Conservation (phyloP, 2,329 filamentous ascomycete species). For the Fulvia fulva region DNA sequence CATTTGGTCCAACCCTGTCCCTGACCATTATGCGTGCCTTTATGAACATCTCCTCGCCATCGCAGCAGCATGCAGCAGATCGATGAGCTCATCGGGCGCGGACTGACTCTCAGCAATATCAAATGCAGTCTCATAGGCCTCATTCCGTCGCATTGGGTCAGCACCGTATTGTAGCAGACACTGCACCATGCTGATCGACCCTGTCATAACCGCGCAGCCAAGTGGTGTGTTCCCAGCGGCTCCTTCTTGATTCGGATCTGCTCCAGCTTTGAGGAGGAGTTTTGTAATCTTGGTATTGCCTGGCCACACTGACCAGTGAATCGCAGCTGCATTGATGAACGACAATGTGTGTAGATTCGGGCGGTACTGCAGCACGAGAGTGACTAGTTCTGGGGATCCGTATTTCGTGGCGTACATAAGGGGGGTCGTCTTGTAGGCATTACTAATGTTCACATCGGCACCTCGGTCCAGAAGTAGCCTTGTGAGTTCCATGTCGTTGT, state of each 20-base stretch:
- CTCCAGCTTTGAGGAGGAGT: slow-evolving; percentile 27
- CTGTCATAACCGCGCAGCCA: slow-evolving; percentile 29
- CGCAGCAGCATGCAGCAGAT: slow-evolving; percentile 12
- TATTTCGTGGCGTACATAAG: slow-evolving; percentile 35
- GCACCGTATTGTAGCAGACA: slow-evolving; percentile 27
- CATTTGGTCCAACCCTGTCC: not conserved
- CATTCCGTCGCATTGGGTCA: slow-evolving; percentile 24
- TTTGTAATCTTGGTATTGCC: slow-evolving; percentile 24
- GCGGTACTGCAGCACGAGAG: slow-evolving; percentile 25
- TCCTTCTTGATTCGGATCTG: slow-evolving; percentile 26
- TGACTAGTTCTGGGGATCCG: slow-evolving; percentile 23
- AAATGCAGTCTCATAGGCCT: slow-evolving; percentile 26
- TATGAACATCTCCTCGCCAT: not conserved
- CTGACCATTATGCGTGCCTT: not conserved
- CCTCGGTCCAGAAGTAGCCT: slow-evolving; percentile 26
- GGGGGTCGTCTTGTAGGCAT: slow-evolving; percentile 31
- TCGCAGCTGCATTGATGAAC: slow-evolving; percentile 30
- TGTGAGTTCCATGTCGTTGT: slow-evolving; percentile 27
- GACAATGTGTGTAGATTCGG: slow-evolving; percentile 26
- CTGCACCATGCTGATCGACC: slow-evolving; percentile 22
- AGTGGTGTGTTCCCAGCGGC: slow-evolving; percentile 29
- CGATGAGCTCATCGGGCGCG: slow-evolving; percentile 13
- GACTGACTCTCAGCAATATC: slow-evolving; percentile 22
- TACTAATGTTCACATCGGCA: slow-evolving; percentile 28
- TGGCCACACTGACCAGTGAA: slow-evolving; percentile 31